Evolutionary conservation across 345 rosid genomes (phyloP), one percentile per base, ranked within the genome.

Genomic region (Dimocarpus longan): DNA sequence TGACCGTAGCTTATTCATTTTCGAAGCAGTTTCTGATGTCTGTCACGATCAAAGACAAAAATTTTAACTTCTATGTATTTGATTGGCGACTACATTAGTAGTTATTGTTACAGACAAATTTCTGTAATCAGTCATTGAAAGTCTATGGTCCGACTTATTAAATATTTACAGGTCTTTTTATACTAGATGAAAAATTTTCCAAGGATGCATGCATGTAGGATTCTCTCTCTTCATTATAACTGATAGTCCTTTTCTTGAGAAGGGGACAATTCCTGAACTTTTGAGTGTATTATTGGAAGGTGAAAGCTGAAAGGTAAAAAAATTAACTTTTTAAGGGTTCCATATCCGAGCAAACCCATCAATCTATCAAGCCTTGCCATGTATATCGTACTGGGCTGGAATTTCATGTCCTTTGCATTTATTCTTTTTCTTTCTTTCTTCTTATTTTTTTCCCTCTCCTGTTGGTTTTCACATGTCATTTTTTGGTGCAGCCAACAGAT

Each of bases 401-500:
- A 74, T 64, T 68, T 22, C 11, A 62, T 60, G 75, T 50, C 62
- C 71, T 65, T 74, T 5, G 87, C 75, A 81, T 84, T 59, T 74
- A 81, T 81, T 84, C 87, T 62, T 40, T n/a, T 5, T 22, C 54
- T 39, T 32, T 32, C 37, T 3, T 32, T 32, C 37, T 32, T 32
- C 2, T 46, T 5, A 26, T 46, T 65, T n/a, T 13, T 13, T 69
- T 52, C 57, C 9, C 18, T 12, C n/a, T 65, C 21, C 32, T 57
- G 66, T 73, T 60, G 21, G 24, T 39, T 56, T 39, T 42, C 60
- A 13, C 74, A 39, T 32, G 15, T 66, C 42, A 21, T 70, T 40
- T 67, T 52, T 71, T 42, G 63, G 70, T 46, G 74, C 69, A 21
- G 78, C 84, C 87, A 82, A 77, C 86, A 65, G 81, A 28, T 66